Base-by-base conservation (phyloP, 2,329 filamentous ascomycete species). In the Cercospora zeina region DNA sequence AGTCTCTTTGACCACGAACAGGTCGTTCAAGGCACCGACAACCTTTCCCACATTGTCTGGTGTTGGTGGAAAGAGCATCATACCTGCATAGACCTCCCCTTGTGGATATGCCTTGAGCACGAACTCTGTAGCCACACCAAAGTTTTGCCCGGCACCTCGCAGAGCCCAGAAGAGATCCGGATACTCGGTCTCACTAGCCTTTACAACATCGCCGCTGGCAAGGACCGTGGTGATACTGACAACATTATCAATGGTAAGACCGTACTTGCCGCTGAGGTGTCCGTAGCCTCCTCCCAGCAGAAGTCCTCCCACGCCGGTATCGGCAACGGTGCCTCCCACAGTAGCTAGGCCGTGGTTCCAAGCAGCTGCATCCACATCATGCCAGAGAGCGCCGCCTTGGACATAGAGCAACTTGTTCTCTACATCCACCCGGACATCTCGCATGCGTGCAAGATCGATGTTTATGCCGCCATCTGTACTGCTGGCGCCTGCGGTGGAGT, bases 221-320 rank as follows among this genome's bases (percentile, higher is more conserved):
- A 79, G 71, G 1, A 80, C 78, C 0, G 80, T 69, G 1, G 72
- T 74, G 9, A 70, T 75, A 0, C 72, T 70, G 0, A 72, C 76
- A 6, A 84, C 74, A 62, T 80, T 79, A 71, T 84, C 83, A 54
- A 84, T 81, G 0, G 77, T 77, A 6, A 87, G 76, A 0, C 87
- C 87, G 57, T 84, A 76, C 33, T 76, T 75, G 0, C 83, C 81
- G 24, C 78, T 81, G 14, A 88, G 74, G 72, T 82, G 81, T 1
- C 71, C 69, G 33, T 68, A 69, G 9, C 68, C 68, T 4, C 68
- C 68, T 6, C 67, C 86, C 1, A 87, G 71, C 0, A 81, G 80
- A 13, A 87, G 74, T 0, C 83, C 86, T 1, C 83, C 85, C 5
- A 88, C 82, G 5, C 86, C 85, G 1, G 85, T 87, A 65, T 87